Evolutionary conservation across 306 rosid genomes (phyloP).

Genomic region (barrel medic (Medicago truncatula)): MtrunA17r5.0-ANR NC_053048.1:14168001-14168500

Average conservation of each 20-base stretch:
- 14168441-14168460: background rate
- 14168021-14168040: background rate
- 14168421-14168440: no score
- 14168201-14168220: constrained; percentile 8
- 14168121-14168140: constrained; percentile 59
- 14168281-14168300: no score
- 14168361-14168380: no score
- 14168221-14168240: background rate
- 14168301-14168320: no score
- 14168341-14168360: no score
- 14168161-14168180: constrained; percentile 66
- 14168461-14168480: constrained; percentile 56
- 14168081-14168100: constrained; percentile 45
- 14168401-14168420: no score
- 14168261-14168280: no score
- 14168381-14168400: no score
- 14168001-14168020: background rate
- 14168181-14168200: no score
- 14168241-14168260: background rate
- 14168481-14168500: constrained; percentile 92
- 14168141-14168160: constrained; percentile 49
- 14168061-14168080: constrained; percentile 25
- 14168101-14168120: constrained; percentile 60
- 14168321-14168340: no score
- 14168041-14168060: no score